Evolutionary conservation across 2,329 filamentous ascomycete species (phyloP).

Genomic region (Aspergillus sp.): DNA sequence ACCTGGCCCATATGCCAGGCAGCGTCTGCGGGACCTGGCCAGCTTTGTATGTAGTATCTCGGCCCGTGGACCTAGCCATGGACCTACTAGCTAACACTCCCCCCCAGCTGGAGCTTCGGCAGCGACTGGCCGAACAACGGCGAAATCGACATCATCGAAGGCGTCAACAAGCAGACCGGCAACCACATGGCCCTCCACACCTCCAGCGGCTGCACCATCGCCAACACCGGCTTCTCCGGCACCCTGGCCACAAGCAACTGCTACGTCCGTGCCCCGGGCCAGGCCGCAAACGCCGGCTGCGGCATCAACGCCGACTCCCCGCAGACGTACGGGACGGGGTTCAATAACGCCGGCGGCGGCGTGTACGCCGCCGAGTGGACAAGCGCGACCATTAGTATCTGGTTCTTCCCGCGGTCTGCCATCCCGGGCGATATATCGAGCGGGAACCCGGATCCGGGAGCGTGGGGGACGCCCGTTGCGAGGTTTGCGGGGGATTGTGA

Average conservation of each 20-base stretch:
- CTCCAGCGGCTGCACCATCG: slow-evolving; percentile 48
- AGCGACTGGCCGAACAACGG: slow-evolving; percentile 60
- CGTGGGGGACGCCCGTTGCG: slow-evolving; percentile 62
- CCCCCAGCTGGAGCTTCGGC: slow-evolving; percentile 50
- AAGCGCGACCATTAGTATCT: slow-evolving; percentile 60
- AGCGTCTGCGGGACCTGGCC: slow-evolving; percentile 66
- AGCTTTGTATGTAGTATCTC: slow-evolving; percentile 46
- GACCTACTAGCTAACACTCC: no score
- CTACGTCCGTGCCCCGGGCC: slow-evolving; percentile 38
- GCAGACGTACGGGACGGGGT: slow-evolving; percentile 54
- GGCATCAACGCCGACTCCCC: slow-evolving; percentile 42
- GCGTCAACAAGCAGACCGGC: slow-evolving; percentile 54
- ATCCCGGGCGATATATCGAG: slow-evolving; percentile 56
- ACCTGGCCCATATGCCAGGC: slow-evolving; percentile 64
- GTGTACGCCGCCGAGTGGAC: slow-evolving; percentile 74
- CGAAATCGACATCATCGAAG: slow-evolving; percentile 75
- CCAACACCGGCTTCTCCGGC: slow-evolving; percentile 39
- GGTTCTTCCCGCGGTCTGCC: slow-evolving; percentile 64
- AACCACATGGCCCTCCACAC: slow-evolving; percentile 64
- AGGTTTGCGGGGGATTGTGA: slow-evolving; percentile 63
- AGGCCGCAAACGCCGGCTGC: slow-evolving; percentile 50
- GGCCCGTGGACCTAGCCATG: no score
- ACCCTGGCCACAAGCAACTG: slow-evolving; percentile 48
- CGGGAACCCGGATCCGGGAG: slow-evolving; percentile 52
- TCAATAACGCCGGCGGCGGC: slow-evolving; percentile 61